phyloP scores from a whole-genome alignment of 106 monocot genomes.

The Platanthera guangdongensis region DNA sequence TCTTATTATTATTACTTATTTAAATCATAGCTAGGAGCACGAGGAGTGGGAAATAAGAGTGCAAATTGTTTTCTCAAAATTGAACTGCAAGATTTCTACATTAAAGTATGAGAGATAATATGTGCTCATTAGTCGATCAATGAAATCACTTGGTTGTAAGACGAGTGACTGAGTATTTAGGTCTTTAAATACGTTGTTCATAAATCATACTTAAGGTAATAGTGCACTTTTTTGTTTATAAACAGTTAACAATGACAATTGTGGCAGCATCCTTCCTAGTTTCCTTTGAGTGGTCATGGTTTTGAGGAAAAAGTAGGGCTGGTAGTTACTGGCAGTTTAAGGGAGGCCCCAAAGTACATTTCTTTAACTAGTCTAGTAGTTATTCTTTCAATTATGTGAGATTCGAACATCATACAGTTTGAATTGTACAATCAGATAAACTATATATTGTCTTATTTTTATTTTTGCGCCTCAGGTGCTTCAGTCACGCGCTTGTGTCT shows the following conservation, averaged over 20 bases:
- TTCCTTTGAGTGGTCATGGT: background rate
- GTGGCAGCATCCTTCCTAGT: background rate
- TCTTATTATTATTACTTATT: background rate
- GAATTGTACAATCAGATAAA: too few species aligned
- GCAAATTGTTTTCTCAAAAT: background rate
- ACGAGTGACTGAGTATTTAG: background rate
- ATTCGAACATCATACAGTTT: too few species aligned
- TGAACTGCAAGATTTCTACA: background rate
- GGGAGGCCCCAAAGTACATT: background rate
- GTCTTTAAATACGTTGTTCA: background rate
- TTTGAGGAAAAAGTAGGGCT: background rate
- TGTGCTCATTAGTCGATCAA: background rate
- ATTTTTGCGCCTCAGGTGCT: too few species aligned
- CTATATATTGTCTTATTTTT: too few species aligned
- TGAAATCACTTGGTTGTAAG: background rate
- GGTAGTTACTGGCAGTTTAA: background rate
- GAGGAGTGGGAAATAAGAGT: background rate
- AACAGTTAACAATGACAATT: background rate
- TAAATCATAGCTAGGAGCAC: slow-evolving; percentile 1
- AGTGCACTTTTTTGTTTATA: background rate
- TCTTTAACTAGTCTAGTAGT: too few species aligned
- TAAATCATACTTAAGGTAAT: background rate
- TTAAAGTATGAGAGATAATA: background rate
- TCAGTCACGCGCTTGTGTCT: too few species aligned
- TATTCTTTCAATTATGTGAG: too few species aligned